Conservation (phyloP, 2,329 filamentous ascomycete species). For the Shiraia bambusicola region DNA sequence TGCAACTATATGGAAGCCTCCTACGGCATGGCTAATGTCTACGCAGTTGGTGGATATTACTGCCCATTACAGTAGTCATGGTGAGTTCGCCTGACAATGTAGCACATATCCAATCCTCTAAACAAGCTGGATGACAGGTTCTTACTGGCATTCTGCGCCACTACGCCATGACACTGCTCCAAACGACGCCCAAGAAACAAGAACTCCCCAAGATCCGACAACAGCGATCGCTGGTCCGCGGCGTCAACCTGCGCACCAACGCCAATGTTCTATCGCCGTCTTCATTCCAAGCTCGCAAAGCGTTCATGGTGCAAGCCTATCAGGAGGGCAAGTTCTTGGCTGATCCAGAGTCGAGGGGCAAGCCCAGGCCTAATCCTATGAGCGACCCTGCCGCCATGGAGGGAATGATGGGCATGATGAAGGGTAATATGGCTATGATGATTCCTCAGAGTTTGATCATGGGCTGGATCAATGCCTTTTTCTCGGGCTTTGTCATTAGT, state of each 20-base stretch:
- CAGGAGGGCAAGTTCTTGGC: conserved; percentile 87
- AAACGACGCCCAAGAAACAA: conserved; percentile 78
- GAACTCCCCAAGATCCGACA: conserved; percentile 77
- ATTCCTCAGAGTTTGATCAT: conserved; percentile 98
- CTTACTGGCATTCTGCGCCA: conserved; percentile 93
- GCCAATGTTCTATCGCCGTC: conserved; percentile 74
- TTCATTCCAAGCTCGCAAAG: conserved; percentile 78
- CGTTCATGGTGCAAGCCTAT: conserved; percentile 76
- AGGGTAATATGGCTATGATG: conserved; percentile 99
- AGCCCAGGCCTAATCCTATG: conserved; percentile 90
- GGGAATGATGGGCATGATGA: conserved; percentile 99
- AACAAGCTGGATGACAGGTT: conserved; percentile 58
- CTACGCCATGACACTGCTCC: conserved; percentile 91
- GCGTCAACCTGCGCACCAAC: conserved; percentile 81
- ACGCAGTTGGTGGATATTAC: conserved; percentile 93
- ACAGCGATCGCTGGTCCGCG: conserved; percentile 78
- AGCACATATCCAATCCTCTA: conserved; percentile 6
- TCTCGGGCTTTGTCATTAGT: conserved; percentile 97
- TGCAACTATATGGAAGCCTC: neutral
- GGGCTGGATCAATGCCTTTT: conserved; percentile 99
- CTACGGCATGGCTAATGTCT: conserved; percentile 22
- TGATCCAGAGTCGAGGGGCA: conserved; percentile 80
- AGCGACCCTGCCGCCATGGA: conserved; percentile 96
- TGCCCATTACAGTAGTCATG: conserved; percentile 98
- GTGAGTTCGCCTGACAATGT: conserved; percentile 46